phyloP scores from a whole-genome alignment of 2,329 filamentous ascomycete species.

The Alternaria panax region DNA sequence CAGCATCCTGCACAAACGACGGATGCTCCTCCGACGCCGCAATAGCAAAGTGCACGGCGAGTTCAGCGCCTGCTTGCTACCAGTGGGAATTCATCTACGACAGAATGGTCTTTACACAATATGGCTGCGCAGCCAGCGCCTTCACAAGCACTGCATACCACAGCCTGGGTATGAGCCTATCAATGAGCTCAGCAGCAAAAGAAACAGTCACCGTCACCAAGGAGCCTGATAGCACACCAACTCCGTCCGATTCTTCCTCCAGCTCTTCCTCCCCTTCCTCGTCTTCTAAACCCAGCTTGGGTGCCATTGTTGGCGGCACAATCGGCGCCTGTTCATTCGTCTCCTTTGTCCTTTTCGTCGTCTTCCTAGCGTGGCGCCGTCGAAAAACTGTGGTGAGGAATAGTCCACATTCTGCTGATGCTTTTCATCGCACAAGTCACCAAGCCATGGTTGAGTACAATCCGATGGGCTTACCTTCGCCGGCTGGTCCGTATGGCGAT shows the following conservation, averaged over 20 bases:
- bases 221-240: neutral
- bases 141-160: slow-evolving; percentile 31
- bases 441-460: slow-evolving; percentile 17
- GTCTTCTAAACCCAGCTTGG: slow-evolving; percentile 25
- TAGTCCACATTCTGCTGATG: neutral
- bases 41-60: slow-evolving; percentile 41
- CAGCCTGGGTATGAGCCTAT: slow-evolving; percentile 8
- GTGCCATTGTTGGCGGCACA: slow-evolving; percentile 45
- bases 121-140: slow-evolving; percentile 35
- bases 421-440: neutral
- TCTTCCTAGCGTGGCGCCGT: slow-evolving; percentile 33
- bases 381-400: slow-evolving; percentile 8
- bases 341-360: slow-evolving; percentile 29
- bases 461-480: slow-evolving; percentile 11
- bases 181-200: neutral
- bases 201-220: slow-evolving; percentile 16
- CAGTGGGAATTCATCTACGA: slow-evolving; percentile 38
- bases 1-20: slow-evolving; percentile 35
- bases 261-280: neutral
- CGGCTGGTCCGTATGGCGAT: neutral
- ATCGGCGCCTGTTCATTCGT: slow-evolving; percentile 40
- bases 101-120: slow-evolving; percentile 38
- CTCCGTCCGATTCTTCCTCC: neutral
- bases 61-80: slow-evolving; percentile 35
- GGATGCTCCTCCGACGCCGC: slow-evolving; percentile 33